A percentile compares a stretch with the other conserved stretches of the same genome.
These are phyloP conservation scores for Spathaspora passalidarum DNA, from an alignment of 805 yeast species.

Conservation along the genomic window DNA sequence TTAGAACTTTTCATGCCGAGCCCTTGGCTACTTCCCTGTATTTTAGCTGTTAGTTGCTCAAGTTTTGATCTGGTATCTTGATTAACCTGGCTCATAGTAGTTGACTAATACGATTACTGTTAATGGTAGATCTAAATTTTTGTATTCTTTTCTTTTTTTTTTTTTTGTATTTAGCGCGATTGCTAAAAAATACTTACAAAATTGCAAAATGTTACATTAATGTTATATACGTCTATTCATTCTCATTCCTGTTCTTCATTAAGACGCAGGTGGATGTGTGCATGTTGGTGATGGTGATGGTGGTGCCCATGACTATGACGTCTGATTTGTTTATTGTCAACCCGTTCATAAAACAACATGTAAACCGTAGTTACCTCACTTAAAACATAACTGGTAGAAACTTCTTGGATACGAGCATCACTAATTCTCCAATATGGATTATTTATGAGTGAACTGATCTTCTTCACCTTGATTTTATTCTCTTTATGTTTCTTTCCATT, in stretches of 20 bases:
- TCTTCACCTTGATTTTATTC: constrained; percentile 41
- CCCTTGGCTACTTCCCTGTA: neutral
- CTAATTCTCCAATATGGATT: constrained; percentile 84
- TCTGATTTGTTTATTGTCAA: constrained; percentile 29
- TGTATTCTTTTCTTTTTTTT: neutral
- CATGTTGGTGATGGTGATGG: neutral
- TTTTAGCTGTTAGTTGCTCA: neutral
- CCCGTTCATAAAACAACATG: constrained; percentile 76
- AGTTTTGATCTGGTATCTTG: neutral
- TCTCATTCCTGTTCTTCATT: neutral
- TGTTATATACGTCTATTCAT: neutral
- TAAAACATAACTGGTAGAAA: constrained; percentile 53
- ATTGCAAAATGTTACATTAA: too few relatives aligned
- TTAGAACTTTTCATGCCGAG: neutral
- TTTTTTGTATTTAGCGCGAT: neutral
- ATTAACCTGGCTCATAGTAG: neutral
- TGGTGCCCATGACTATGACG: neutral
- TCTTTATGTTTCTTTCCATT: neutral
- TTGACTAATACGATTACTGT: neutral
- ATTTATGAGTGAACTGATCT: constrained; percentile 51
- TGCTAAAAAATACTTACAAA: too few relatives aligned
- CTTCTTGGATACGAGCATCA: constrained; percentile 70
- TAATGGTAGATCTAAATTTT: too few relatives aligned
- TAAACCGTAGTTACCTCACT: constrained; percentile 76
- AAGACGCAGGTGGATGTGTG: too few relatives aligned